Evolutionary conservation across 352 stramenopile genomes (phyloP), one percentile per base, ranked within the genome.

Genomic region (Phytophthora macrochlamydospora): DNA sequence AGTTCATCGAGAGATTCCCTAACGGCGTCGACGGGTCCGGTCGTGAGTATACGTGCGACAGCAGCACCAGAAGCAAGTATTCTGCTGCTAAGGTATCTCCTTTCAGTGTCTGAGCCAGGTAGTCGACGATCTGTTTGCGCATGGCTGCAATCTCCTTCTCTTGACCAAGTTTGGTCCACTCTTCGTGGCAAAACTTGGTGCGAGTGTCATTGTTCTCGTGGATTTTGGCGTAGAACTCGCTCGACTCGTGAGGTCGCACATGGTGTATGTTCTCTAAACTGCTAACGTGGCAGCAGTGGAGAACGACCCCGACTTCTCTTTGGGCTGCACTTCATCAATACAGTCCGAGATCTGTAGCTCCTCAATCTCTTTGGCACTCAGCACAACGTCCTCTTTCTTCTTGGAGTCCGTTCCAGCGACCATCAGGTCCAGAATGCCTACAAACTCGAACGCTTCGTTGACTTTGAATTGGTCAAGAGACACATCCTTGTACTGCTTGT

Each of bases 371-470:
- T 79, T 65, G 54, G 57, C 61, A 50, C 45, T 71, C 12, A 59
- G 51, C 46, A 44, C 57, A 38, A n/a, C 53, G 9, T 40, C 35
- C 8, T 64, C 50, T 28, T 48, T 49, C 24, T 66, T 68, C 38
- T 76, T 68, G 24, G 45, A 43, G 1, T 62, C 46, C 2, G 78
- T 51, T 2, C 69, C 73, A 0, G 81, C 46, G 2, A 91, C 78
- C 50, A 87, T 74, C 14, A 93, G 56, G 56, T 95, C 87, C 30
- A 93, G 67, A 24, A 91, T 77, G 13, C 85, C 87, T 3, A 90
- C 68, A 59, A 95, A 95, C 56, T 95, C 87, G 32, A 93, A 95
- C 14, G 84, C 75, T 53, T 92, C 83, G 71, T 95, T 95, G 49
- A 95, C 85, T 59, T 87, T 91, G 61, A 92, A 95, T 4, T 67